A percentile compares a stretch with the other conserved stretches of the same genome.
These are phyloP conservation scores for Thelonectria rubi DNA, from an alignment of 2,329 filamentous ascomycete species.

Conservation along the genomic window DNA sequence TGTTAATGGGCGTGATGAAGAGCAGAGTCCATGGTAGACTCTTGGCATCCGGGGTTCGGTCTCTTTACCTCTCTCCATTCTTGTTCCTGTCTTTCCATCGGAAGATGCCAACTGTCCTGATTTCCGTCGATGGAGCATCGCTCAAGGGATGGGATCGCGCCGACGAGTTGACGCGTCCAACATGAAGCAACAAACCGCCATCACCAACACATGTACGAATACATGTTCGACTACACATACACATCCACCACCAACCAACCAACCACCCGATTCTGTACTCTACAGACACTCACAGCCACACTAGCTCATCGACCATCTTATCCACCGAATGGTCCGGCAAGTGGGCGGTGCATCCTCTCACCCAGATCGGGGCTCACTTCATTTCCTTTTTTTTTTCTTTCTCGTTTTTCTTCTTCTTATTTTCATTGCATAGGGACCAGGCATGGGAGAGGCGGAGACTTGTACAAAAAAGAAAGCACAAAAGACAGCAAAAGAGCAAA, in stretches of 20 bases:
- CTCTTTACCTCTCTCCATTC: not conserved
- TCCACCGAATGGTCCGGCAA: slow-evolving; percentile 5
- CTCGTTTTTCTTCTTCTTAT: slow-evolving; percentile 15
- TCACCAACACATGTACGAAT: not conserved
- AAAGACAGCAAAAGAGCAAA: slow-evolving; percentile 17
- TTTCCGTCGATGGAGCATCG: not conserved
- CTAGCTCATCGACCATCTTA: slow-evolving; percentile 8
- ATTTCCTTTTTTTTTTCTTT: slow-evolving; percentile 9
- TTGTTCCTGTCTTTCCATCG: not conserved
- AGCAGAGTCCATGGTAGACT: slow-evolving; percentile 3
- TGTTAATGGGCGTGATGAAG: slow-evolving; percentile 2
- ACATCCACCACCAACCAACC: slow-evolving; percentile 1
- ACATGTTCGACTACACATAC: not conserved
- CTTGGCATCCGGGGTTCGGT: slow-evolving; percentile 1
- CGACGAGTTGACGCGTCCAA: slow-evolving; percentile 14
- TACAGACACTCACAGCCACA: slow-evolving; percentile 1
- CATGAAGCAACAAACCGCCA: slow-evolving; percentile 12
- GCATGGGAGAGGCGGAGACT: slow-evolving; percentile 11
- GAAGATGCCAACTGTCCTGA: slow-evolving; percentile 7
- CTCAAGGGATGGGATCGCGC: slow-evolving; percentile 1
- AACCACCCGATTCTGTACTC: not conserved
- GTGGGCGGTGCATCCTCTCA: slow-evolving; percentile 20
- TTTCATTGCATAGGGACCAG: slow-evolving; percentile 10
- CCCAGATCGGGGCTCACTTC: slow-evolving; percentile 19
- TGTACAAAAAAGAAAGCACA: slow-evolving; percentile 32